Evolutionary conservation across 2,329 filamentous ascomycete genomes (phyloP), one percentile per base, ranked within the genome.

Genomic region (Paracorniculantispora psalliotae): DNA sequence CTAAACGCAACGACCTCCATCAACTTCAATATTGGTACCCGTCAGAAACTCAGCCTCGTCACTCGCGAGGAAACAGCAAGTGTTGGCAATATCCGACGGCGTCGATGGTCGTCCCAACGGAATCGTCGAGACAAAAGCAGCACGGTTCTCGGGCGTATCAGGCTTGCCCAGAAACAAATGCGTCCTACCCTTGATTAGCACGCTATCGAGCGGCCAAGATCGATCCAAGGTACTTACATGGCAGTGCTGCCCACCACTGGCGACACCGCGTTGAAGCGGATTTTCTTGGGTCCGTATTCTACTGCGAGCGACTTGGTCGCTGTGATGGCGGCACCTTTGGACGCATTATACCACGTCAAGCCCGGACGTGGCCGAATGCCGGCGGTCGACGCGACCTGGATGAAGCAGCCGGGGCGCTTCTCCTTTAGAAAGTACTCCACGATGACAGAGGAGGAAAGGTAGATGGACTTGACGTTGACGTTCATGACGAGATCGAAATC

Each of bases 31-130:
- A 62, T 88, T 87, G n/a, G 86, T 79, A 0, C 88, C 89, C 0
- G 87, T 90, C 62, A 92, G 82, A 65, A 91, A 91, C 3, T 76
- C 79, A 0, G 85, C 86, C 67, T 91, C 89, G 28, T 90, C 85
- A 61, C 86, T 89, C 2, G 86, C 86, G 48, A 92, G 70, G 68
- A 87, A 92, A 19, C 86, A 78, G 62, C 83, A 86, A 26, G 87
- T 86, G 66, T 90, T 89, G 2, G 86, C 88, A 37, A 92, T 81
- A 69, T 92, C 89, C 10, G 78, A 75, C 1, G 84, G 80, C n/a
- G 79, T 80, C 1, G 81, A 81, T 3, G 78, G 75, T 15, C 83
- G 73, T 2, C 82, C 82, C 0, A 86, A 71, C 0, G 82, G 83
- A 8, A 86, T 74, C 0, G 78, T 77, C 1, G 79, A 77, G 30